Evolutionary conservation across 345 rosid genomes (phyloP).

Genomic region (Pistacia atlantica): DNA sequence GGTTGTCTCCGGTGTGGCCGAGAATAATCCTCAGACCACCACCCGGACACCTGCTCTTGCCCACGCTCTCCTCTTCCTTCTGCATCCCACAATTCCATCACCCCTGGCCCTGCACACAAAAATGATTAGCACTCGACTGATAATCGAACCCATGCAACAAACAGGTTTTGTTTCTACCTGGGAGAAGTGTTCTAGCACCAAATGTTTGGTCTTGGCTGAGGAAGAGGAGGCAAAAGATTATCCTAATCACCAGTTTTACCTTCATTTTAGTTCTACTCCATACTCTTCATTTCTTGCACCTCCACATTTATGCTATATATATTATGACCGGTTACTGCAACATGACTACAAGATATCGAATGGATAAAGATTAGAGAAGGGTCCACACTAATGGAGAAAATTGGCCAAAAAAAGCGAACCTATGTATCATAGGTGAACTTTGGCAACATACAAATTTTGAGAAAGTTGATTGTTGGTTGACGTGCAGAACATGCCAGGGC

Average conservation of each 20-base stretch:
- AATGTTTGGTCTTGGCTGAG: conserved; percentile 10
- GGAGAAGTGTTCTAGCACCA: conserved; percentile 18
- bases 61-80: not conserved
- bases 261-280: conserved; percentile 22
- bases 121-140: not conserved
- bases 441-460: conserved; percentile 8
- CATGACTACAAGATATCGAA: not conserved
- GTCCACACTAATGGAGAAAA: conserved; percentile 5
- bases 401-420: not conserved
- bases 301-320: conserved; percentile 7
- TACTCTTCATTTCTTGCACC: conserved; percentile 1
- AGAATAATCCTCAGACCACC: conserved; percentile 37
- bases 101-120: conserved; percentile 24
- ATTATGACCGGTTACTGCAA: not conserved
- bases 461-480: conserved; percentile 9
- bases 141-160: not conserved
- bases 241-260: conserved; percentile 17
- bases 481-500: conserved; percentile 32
- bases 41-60: not conserved
- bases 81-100: not conserved
- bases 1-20: conserved; percentile 17
- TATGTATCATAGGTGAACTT: conserved; percentile 6
- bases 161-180: conserved; percentile 9
- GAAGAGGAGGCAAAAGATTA: conserved; percentile 25
- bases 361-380: conserved; percentile 20